Evolutionary conservation across 2,329 filamentous ascomycete genomes (phyloP), one percentile per base, ranked within the genome.

Genomic region (Aspergillus luchuensis): DNA sequence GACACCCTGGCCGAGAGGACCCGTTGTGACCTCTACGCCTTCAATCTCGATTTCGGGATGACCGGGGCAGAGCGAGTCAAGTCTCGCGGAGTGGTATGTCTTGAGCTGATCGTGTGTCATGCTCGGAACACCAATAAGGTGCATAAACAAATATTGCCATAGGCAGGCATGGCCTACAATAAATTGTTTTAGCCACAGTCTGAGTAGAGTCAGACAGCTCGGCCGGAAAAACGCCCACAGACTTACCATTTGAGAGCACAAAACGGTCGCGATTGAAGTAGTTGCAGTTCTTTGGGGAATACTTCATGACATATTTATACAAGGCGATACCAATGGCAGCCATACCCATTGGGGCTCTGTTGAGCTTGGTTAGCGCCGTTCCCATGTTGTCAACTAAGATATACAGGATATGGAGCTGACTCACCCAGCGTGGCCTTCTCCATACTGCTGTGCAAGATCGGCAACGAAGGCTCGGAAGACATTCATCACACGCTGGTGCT

Each of bases 391-490:
- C 4, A n/a, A 8, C 8, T 2, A 15, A 7, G 33, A 28, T 59
- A 28, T 60, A 2, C 17, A 30, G 45, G n/a, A 49, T 36, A 21
- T 2, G 28, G 28, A 30, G 28, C 28, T 21, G 7, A 21, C 53
- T 10, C 77, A 87, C 84, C 87, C 88, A 19, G 87, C 88, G 69
- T 90, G 88, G 0, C 88, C 88, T 38, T 87, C 87, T 63, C 85
- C 85, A 74, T 89, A 91, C 65, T 90, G 87, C 71, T 90, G 82
- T 67, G 87, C 90, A 2, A 91, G 75, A 70, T 91, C 88, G 47
- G 88, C 86, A 61, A 90, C 87, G 38, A 90, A 74, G 53, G 84
- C 77, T 56, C 88, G 80, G 69, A 89, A 89, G 4, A 84, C 84
- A 66, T 81, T 82, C 54, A 90, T 73, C 1, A 88, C 85, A 19